phyloP scores from a whole-genome alignment of 2,329 filamentous ascomycete genomes.

The Ceratocystis albifundus region DNA sequence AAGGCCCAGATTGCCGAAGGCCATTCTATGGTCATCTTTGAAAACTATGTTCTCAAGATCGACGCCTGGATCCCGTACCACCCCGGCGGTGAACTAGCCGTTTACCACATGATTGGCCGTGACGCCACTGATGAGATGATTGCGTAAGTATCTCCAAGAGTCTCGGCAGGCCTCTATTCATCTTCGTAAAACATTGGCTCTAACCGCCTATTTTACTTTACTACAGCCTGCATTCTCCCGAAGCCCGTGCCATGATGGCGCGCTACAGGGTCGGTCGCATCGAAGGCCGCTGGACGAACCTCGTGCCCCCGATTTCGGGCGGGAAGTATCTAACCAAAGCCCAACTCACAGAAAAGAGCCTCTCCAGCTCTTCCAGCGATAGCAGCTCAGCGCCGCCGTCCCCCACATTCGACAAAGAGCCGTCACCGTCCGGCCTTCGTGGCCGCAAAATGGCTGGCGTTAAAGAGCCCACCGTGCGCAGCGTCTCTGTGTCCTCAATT shows the following conservation, averaged over 20 bases:
- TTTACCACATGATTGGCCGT: constrained; percentile 83
- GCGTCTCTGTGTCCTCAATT: constrained; percentile 14
- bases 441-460: constrained; percentile 12
- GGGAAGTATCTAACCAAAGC: constrained; percentile 49
- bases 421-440: constrained; percentile 15
- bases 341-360: constrained; percentile 12
- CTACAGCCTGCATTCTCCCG: constrained; percentile 64
- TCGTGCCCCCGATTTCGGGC: constrained; percentile 82
- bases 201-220: constrained; percentile 8
- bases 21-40: constrained; percentile 65
- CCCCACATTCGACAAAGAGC: constrained; percentile 38
- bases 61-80: constrained; percentile 85
- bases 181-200: constrained; percentile 21
- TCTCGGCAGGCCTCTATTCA: not conserved
- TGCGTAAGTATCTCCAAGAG: constrained; percentile 47
- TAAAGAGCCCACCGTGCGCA: constrained; percentile 9
- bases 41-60: constrained; percentile 70
- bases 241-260: constrained; percentile 64
- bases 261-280: constrained; percentile 74
- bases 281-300: constrained; percentile 74
- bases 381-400: constrained; percentile 43
- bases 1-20: constrained; percentile 78
- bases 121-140: constrained; percentile 93
- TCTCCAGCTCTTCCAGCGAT: constrained; percentile 36
- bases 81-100: constrained; percentile 82